Conservation (phyloP, 805 yeast genomes). For the Starmerella stigmatis region DNA sequence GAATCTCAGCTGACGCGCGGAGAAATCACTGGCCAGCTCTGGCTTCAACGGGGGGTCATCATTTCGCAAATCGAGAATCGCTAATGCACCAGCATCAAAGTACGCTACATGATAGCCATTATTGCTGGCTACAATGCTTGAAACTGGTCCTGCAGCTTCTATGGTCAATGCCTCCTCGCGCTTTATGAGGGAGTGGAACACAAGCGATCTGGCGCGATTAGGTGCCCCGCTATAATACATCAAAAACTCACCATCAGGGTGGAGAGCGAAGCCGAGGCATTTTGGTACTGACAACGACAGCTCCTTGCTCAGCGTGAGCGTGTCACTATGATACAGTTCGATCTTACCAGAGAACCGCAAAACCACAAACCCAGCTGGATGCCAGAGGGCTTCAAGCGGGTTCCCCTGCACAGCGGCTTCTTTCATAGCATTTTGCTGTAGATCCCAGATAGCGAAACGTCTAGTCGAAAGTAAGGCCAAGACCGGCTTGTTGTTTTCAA, state of each 20-base stretch:
- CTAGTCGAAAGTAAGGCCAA: neutral
- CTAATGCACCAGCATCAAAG: neutral
- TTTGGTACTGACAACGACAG: neutral
- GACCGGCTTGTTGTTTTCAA: neutral
- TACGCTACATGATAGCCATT: conserved; percentile 4
- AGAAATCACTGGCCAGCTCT: neutral
- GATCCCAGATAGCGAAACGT: neutral
- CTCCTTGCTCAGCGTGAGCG: neutral
- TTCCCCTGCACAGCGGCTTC: neutral
- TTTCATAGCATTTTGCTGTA: neutral
- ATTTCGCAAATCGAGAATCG: neutral
- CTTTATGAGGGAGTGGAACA: neutral
- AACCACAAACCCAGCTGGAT: conserved; percentile 1
- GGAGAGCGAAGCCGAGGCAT: neutral
- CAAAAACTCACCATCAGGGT: conserved; percentile 5
- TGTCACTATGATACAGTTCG: neutral
- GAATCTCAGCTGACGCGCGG: neutral
- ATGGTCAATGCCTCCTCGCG: neutral
- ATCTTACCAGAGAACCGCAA: neutral
- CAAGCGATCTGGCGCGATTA: neutral
- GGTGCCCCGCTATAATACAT: neutral
- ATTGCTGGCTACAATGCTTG: neutral
- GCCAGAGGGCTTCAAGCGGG: neutral
- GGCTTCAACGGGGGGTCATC: neutral
- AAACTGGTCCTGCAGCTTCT: neutral